Evolutionary conservation across 2,329 filamentous ascomycete species (phyloP), one percentile per base, ranked within the genome.

Genomic region (Calcarisporium arbuscula): DNA sequence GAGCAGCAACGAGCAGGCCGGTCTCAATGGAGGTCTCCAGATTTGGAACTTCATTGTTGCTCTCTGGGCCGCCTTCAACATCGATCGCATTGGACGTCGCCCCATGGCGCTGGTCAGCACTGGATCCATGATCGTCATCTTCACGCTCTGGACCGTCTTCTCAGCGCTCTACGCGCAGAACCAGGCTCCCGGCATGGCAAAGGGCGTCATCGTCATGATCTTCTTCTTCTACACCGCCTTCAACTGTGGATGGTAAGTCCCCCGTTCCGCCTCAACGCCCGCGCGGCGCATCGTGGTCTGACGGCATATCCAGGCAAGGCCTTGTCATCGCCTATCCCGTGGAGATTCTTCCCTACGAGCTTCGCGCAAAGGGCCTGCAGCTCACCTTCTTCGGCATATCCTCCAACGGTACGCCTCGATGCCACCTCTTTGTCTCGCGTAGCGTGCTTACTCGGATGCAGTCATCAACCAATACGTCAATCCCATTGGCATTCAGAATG

Each of bases 291-390:
- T n/a, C n/a, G n/a, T n/a, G n/a, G n/a, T n/a, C n/a, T n/a, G n/a
- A n/a, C n/a, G n/a, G n/a, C n/a, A n/a, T n/a, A n/a, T n/a, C n/a
- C n/a, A n/a, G n/a, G n/a, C n/a, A n/a, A 36, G 72, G 73, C 32
- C 61, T 79, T 28, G 59, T 77, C 8, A 63, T 77, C 28, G 67
- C 70, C 35, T 79, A 79, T 44, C 67, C 71, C 2, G 65, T 75
- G 8, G 75, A 80, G 55, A 61, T 80, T 21, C 60, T 77, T 15
- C 73, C 74, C 0, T 79, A 74, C 57, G 62, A 67, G 30, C 58
- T 77, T 14, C 72, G 75, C 30, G 70, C 70, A 42, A 74, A 73
- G 58, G 71, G 71, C 22, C 76, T 80, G 71, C 80, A 80, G 53
- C 68, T 81, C 32, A 72, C 69, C 15, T 18, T n/a, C 20, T 35